A percentile compares a stretch with the other conserved stretches of the same genome.
Evolutionary conservation across 495 filamentous ascomycete species (phyloP).

Genomic region (Hypoxylon crocopeplum): DNA sequence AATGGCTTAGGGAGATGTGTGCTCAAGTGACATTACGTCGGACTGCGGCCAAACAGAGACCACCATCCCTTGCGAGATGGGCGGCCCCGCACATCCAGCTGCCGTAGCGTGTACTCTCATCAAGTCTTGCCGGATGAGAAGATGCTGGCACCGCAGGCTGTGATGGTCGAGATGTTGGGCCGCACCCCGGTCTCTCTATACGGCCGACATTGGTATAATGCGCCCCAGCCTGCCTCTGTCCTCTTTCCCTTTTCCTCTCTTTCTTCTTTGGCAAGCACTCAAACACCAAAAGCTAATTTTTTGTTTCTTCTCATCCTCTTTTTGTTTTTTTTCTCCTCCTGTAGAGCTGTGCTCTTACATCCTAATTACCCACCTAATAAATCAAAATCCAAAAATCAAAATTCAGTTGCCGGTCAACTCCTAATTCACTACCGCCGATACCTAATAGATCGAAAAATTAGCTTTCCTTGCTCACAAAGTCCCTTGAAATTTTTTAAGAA

Average conservation of each 20-base stretch:
- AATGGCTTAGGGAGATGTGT: conserved; percentile 22
- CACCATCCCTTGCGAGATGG: conserved; percentile 25
- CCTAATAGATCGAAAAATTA: conserved; percentile 52
- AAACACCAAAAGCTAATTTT: conserved; percentile 68
- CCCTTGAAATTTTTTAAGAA: conserved; percentile 45
- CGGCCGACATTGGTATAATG: conserved; percentile 54
- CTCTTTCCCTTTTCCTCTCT: conserved; percentile 52
- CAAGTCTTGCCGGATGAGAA: conserved; percentile 8
- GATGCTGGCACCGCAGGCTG: conserved; percentile 21
- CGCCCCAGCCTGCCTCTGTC: conserved; percentile 48
- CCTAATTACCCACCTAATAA: conserved; percentile 43
- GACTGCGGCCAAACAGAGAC: conserved; percentile 30
- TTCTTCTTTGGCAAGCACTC: conserved; percentile 78
- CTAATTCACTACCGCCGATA: conserved; percentile 45
- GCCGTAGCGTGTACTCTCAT: conserved; percentile 19
- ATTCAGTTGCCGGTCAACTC: conserved; percentile 59
- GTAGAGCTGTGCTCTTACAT: conserved; percentile 60
- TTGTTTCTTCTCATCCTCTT: conserved; percentile 58
- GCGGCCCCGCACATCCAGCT: conserved; percentile 32
- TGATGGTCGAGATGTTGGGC: conserved; percentile 31
- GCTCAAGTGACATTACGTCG: conserved; percentile 34
- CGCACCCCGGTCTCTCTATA: conserved; percentile 29
- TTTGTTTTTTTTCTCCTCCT: conserved; percentile 54
- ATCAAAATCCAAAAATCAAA: conserved; percentile 48
- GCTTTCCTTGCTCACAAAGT: conserved; percentile 67